Evolutionary conservation across 768 basidiomycete genomes (phyloP), one percentile per base, ranked within the genome.

Genomic region (Cyclocybe aegerita): DNA sequence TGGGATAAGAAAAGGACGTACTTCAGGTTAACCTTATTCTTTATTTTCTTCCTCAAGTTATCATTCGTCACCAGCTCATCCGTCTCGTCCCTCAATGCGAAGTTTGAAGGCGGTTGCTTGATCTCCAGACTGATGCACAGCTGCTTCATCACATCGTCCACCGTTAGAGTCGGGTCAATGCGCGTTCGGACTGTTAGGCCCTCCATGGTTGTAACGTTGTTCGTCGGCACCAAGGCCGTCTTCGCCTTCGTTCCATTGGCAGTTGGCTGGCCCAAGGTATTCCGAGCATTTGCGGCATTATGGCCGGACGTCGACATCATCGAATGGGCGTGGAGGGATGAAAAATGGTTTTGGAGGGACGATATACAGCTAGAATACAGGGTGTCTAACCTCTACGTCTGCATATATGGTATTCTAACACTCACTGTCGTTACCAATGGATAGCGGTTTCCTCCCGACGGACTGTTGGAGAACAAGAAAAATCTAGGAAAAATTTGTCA

Each of bases 11-110:
- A 43, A 16, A 34, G 1, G 39, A 68, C 81, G 57, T 63, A 93
- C 91, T 85, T 92, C 48, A 94, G 73, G 60, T 88, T 83, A 42
- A 77, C 80, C 66, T 89, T 93, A 36, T 77, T 76, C 68, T 80
- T 87, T 57, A 94, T 90, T 72, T 88, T 89, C 70, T 80, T 84
- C 63, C 83, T 78, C 60, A 97, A 64, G 63, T 94, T 95, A 56
- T 93, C 90, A 60, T 89, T 88, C 23, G 91, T 94, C 12, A 97
- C 86, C 41, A 95, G 68, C 56, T 90, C 90, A 52, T 89, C 88
- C 11, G 77, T 81, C 58, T 91, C 88, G 63, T 94, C 91, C 58
- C 93, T 78, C 52, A 96, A 67, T 1, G 91, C 88, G 62, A 82
- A 93, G 55, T 88, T 71, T 1, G 78, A 76, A 1, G 89, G 78